Conservation (phyloP, 208 protist genomes). For the Leishmania turanica region DNA sequence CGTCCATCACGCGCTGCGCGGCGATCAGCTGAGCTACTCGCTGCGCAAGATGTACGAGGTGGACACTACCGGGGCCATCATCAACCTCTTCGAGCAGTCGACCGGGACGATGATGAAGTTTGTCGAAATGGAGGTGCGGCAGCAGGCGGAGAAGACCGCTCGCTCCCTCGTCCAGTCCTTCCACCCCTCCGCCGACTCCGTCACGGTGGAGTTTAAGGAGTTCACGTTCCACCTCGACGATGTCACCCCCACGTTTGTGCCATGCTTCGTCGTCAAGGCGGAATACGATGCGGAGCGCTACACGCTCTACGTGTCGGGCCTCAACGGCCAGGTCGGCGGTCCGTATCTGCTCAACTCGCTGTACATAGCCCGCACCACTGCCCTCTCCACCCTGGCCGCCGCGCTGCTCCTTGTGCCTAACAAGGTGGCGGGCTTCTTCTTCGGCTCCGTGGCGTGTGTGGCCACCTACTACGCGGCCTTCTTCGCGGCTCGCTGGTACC, state of each 20-base stretch:
- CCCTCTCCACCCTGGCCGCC: slow-evolving; percentile 26
- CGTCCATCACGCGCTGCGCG: slow-evolving; percentile 65
- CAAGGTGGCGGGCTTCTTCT: slow-evolving; percentile 65
- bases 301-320: slow-evolving; percentile 80
- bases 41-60: slow-evolving; percentile 62
- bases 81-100: slow-evolving; percentile 92
- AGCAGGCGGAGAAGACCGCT: slow-evolving; percentile 58
- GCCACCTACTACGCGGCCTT: slow-evolving; percentile 75
- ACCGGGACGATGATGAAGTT: slow-evolving; percentile 59
- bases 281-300: slow-evolving; percentile 76
- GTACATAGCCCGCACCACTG: slow-evolving; percentile 51
- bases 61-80: slow-evolving; percentile 65
- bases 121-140: slow-evolving; percentile 54
- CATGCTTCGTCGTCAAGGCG: slow-evolving; percentile 85
- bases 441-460: slow-evolving; percentile 42
- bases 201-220: slow-evolving; percentile 57
- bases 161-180: slow-evolving; percentile 53
- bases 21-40: slow-evolving; percentile 52
- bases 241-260: slow-evolving; percentile 78
- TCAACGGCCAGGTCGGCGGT: slow-evolving; percentile 61
- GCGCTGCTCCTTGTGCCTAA: slow-evolving; percentile 64
- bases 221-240: slow-evolving; percentile 64
- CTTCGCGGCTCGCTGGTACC: slow-evolving; percentile 62
- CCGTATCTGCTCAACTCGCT: slow-evolving; percentile 85
- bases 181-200: slow-evolving; percentile 56